Conservation (phyloP, 768 basidiomycete species). For the Stropharia rugosoannulata region DNA sequence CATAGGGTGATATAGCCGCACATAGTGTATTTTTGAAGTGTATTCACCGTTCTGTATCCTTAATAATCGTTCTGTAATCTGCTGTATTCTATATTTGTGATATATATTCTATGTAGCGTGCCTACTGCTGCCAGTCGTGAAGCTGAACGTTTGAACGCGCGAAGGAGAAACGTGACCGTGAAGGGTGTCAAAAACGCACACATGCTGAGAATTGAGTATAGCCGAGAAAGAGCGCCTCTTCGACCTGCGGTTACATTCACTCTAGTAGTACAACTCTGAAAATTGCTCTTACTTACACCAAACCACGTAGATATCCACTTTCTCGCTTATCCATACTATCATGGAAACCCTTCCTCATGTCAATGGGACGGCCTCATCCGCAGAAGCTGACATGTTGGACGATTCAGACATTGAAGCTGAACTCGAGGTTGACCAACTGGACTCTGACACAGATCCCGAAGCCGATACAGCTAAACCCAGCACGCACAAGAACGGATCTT, state of each 20-base stretch:
- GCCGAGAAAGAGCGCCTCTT: conserved; percentile 1
- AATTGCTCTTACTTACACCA: background rate
- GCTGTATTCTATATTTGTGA: background rate
- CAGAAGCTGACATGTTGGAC: conserved; percentile 13
- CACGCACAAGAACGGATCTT: conserved; percentile 22
- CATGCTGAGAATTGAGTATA: background rate
- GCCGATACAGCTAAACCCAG: conserved; percentile 21
- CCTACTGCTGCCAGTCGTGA: background rate
- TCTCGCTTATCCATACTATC: conserved; percentile 4
- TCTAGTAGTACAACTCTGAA: background rate
- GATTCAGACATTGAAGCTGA: conserved; percentile 58
- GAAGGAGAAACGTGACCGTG: conserved; percentile 23
- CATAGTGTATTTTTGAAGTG: background rate
- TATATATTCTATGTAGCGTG: too few species aligned
- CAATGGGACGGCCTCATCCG: conserved; percentile 5
- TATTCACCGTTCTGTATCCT: background rate
- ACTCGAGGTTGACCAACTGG: conserved; percentile 66
- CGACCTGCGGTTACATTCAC: background rate
- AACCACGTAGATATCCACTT: background rate
- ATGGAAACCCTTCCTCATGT: conserved; percentile 10
- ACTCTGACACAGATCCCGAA: conserved; percentile 51
- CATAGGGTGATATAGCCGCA: conserved; percentile 18
- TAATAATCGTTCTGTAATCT: background rate
- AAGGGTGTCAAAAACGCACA: conserved; percentile 23
- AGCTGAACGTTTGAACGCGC: background rate